These are phyloP conservation scores for Epichloe brachyelytri DNA, from an alignment of 2,329 filamentous ascomycete genomes.

Conservation along the genomic window DNA sequence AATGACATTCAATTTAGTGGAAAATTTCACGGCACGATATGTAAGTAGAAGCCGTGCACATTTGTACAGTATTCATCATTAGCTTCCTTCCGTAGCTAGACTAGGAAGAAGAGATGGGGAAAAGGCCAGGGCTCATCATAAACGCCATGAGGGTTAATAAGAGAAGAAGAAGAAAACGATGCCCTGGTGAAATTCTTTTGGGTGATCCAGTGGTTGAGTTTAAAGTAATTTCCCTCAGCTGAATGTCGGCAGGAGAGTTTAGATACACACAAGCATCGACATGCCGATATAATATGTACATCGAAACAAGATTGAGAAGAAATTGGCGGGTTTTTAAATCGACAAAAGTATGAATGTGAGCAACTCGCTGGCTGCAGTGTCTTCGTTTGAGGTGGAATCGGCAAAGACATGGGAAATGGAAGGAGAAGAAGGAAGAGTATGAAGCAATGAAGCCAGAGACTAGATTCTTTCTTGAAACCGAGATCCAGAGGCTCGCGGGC, in stretches of 20 bases:
- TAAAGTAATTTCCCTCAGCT: neutral
- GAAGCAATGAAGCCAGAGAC: conserved; percentile 5
- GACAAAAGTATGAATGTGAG: neutral
- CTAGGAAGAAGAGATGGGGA: neutral
- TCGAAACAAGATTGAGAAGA: neutral
- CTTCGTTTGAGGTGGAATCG: neutral
- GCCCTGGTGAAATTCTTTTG: neutral
- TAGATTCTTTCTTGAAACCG: conserved; percentile 30
- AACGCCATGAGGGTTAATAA: neutral
- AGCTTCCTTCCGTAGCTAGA: neutral
- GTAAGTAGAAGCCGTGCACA: neutral
- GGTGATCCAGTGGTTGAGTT: neutral
- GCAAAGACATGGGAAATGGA: neutral
- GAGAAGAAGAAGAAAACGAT: neutral
- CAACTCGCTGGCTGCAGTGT: neutral
- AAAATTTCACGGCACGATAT: too few relatives aligned
- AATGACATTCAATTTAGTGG: too few relatives aligned
- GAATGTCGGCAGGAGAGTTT: neutral
- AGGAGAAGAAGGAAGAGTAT: neutral
- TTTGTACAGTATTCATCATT: conserved; percentile 1
- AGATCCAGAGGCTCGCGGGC: conserved; percentile 23
- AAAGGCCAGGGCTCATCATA: neutral
- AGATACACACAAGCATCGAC: conserved; percentile 3
- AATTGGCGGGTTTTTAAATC: neutral
- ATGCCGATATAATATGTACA: conserved; percentile 5